phyloP scores from a whole-genome alignment of 2,329 filamentous ascomycete genomes.

The Colletotrichum noveboracense region DNA sequence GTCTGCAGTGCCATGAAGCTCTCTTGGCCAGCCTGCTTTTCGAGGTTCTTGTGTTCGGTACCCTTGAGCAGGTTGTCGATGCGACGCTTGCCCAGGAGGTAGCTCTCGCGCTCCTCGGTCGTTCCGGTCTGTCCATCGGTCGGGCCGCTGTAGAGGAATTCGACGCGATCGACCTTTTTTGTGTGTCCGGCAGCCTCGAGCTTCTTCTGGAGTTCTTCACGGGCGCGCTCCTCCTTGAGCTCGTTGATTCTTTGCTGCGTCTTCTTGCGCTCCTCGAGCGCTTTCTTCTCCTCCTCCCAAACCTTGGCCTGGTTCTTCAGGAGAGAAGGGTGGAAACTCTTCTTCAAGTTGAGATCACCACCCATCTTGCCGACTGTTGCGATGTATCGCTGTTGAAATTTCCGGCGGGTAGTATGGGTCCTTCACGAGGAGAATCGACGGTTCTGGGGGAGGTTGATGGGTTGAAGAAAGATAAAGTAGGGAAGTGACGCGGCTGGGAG shows the following conservation, averaged over 20 bases:
- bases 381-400: background rate
- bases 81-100: constrained; percentile 87
- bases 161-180: constrained; percentile 82
- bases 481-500: background rate
- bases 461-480: background rate
- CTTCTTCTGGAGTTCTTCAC: constrained; percentile 89
- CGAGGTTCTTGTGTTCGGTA: constrained; percentile 79
- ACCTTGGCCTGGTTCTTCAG: constrained; percentile 90
- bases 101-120: constrained; percentile 90
- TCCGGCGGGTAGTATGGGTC: background rate
- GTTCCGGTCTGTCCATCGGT: constrained; percentile 77
- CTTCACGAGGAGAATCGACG: background rate
- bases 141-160: constrained; percentile 98
- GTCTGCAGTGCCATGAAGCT: constrained; percentile 67
- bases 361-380: constrained; percentile 68
- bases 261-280: constrained; percentile 91
- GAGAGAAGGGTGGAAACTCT: constrained; percentile 91
- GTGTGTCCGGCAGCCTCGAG: constrained; percentile 88
- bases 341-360: constrained; percentile 94
- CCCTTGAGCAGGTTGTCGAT: constrained; percentile 85
- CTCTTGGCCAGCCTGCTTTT: constrained; percentile 73
- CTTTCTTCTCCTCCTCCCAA: constrained; percentile 90
- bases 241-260: constrained; percentile 92
- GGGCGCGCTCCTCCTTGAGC: constrained; percentile 88
- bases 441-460: background rate